Evolutionary conservation across 2,329 filamentous ascomycete genomes (phyloP).

Genomic region (Trichoderma harzianum): DNA sequence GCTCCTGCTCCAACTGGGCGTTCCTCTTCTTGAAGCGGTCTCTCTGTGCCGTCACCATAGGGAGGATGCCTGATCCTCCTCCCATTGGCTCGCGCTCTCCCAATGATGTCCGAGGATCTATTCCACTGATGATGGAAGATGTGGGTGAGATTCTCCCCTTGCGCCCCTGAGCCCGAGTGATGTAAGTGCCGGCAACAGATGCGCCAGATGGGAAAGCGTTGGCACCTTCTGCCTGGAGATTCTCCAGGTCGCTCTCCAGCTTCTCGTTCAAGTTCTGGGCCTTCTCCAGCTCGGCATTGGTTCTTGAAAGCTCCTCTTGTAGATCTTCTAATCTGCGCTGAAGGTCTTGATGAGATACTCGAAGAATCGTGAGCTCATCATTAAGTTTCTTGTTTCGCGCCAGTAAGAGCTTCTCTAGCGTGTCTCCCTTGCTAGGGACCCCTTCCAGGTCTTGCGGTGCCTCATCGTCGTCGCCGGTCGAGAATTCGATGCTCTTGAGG

Average conservation of each 20-base stretch:
- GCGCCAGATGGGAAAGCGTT: slow-evolving; percentile 85
- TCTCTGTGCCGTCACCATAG: slow-evolving; percentile 96
- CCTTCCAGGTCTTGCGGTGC: slow-evolving; percentile 42
- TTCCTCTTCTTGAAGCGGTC: slow-evolving; percentile 99
- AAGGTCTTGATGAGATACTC: slow-evolving; percentile 91
- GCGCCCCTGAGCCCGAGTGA: slow-evolving; percentile 61
- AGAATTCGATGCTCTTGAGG: slow-evolving; percentile 96
- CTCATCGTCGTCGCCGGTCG: slow-evolving; percentile 81
- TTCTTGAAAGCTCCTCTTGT: slow-evolving; percentile 77
- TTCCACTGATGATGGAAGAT: slow-evolving; percentile 97
- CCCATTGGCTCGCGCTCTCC: slow-evolving; percentile 61
- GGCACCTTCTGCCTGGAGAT: slow-evolving; percentile 77
- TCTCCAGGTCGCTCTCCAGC: slow-evolving; percentile 86
- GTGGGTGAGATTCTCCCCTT: slow-evolving; percentile 78
- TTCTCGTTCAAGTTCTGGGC: slow-evolving; percentile 81
- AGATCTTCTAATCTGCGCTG: slow-evolving; percentile 75
- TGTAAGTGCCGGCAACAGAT: slow-evolving; percentile 89
- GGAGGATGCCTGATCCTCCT: slow-evolving; percentile 81
- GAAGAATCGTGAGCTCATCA: slow-evolving; percentile 86
- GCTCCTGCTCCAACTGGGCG: slow-evolving; percentile 80
- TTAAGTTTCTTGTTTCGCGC: slow-evolving; percentile 94
- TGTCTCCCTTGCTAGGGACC: slow-evolving; percentile 59
- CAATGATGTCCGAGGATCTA: slow-evolving; percentile 61
- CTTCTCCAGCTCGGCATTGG: slow-evolving; percentile 82
- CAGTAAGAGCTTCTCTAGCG: slow-evolving; percentile 84